Percentiles rank a stretch among this genome's conserved stretches.
Conservation (phyloP, 2,329 filamentous ascomycete genomes). For the Exophiala aquamarina region DNA sequence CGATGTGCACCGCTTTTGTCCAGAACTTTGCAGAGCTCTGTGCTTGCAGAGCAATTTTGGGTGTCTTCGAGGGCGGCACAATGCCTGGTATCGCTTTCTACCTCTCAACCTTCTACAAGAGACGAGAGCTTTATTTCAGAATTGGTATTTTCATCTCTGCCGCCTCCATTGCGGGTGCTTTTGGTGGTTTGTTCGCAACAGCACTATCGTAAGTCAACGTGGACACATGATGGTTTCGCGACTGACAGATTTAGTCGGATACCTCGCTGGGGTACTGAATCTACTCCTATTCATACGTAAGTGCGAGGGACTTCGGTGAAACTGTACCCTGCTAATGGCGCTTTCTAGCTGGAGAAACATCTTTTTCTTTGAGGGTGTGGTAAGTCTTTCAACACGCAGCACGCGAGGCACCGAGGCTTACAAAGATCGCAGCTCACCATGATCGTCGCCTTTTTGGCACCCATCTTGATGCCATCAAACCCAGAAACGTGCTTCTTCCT, state of each 20-base stretch:
- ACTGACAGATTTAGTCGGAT: constrained; percentile 11
- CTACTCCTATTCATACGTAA: constrained; percentile 22
- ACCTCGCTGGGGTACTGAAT: constrained; percentile 18
- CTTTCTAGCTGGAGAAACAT: constrained; percentile 49
- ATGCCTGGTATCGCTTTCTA: constrained; percentile 55
- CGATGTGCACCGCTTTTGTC: constrained; percentile 51
- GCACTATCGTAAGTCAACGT: constrained; percentile 52
- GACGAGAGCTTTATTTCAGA: constrained; percentile 43
- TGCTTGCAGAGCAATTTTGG: constrained; percentile 48
- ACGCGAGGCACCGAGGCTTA: not conserved
- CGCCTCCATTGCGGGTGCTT: constrained; percentile 50
- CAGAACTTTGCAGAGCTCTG: constrained; percentile 51
- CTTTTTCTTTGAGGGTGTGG: constrained; percentile 58
- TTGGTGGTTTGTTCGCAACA: constrained; percentile 52
- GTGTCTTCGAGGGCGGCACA: constrained; percentile 45
- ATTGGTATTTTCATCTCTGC: constrained; percentile 49
- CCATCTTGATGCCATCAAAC: constrained; percentile 37
- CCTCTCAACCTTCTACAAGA: constrained; percentile 58
- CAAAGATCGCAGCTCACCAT: constrained; percentile 35
- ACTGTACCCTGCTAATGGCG: not conserved
- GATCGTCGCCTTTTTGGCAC: constrained; percentile 41
- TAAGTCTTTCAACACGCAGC: not conserved
- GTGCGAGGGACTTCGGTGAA: not conserved
- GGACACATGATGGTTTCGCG: not conserved
- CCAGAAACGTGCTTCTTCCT: constrained; percentile 1